Evolutionary conservation across 169 alveolate species (phyloP).

Genomic region (Plasmodium berghei): DNA sequence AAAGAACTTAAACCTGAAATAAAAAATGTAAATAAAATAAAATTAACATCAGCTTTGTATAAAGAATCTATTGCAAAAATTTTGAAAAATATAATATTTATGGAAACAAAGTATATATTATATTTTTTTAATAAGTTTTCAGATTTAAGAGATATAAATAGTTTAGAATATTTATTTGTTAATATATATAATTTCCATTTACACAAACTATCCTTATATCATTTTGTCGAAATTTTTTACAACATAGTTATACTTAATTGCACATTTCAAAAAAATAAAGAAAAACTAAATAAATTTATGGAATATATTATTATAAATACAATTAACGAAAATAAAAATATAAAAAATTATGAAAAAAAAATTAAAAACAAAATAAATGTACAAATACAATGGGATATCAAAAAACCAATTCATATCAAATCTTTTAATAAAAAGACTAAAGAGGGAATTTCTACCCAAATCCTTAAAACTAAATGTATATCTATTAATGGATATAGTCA

Average conservation of each 20-base stretch:
- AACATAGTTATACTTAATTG: slow-evolving; percentile 28
- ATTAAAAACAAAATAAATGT: slow-evolving; percentile 9
- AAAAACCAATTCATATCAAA: slow-evolving; percentile 22
- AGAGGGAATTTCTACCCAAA: not conserved
- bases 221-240: slow-evolving; percentile 24
- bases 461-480: not conserved
- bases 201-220: slow-evolving; percentile 13
- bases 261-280: slow-evolving; percentile 21
- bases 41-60: slow-evolving; percentile 25
- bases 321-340: slow-evolving; percentile 33
- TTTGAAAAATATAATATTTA: slow-evolving; percentile 15
- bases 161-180: slow-evolving; percentile 8
- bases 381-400: not conserved
- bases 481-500: not conserved
- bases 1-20: slow-evolving; percentile 2
- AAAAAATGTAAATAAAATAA: slow-evolving; percentile 23
- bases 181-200: slow-evolving; percentile 30
- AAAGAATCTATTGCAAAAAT: slow-evolving; percentile 35
- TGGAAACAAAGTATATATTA: slow-evolving; percentile 8
- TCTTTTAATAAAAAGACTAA: not conserved
- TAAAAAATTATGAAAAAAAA: slow-evolving; percentile 28
- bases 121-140: slow-evolving; percentile 47
- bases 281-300: not conserved
- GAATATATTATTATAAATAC: slow-evolving; percentile 17
- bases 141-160: slow-evolving; percentile 40